Evolutionary conservation across 2,329 filamentous ascomycete genomes (phyloP).

Genomic region (Ceratocystis albifundus): DNA sequence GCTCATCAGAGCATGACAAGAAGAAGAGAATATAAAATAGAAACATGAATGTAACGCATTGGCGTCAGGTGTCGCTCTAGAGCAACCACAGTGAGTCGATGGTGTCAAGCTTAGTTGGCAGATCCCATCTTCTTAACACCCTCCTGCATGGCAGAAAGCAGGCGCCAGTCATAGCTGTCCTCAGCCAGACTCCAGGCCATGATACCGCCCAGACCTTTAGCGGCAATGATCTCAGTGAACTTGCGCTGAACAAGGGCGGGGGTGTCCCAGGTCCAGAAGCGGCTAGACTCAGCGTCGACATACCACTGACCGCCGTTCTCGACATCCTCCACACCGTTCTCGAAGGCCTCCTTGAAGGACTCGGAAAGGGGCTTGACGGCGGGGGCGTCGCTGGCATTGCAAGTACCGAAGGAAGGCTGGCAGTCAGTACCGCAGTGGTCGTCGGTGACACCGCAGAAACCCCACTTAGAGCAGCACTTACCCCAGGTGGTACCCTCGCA

Average conservation of each 20-base stretch:
- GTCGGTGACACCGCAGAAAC: conserved; percentile 20
- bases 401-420: background rate
- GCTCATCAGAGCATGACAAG: too few species aligned
- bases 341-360: conserved; percentile 47
- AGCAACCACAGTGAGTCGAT: background rate
- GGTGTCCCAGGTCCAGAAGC: conserved; percentile 69
- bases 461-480: conserved; percentile 41
- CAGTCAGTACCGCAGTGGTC: background rate
- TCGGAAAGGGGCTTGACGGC: background rate
- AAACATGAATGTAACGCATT: background rate
- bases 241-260: conserved; percentile 48
- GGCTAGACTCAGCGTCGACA: conserved; percentile 45
- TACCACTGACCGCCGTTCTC: conserved; percentile 54
- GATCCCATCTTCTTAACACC: background rate
- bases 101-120: background rate
- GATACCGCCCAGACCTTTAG: conserved; percentile 51
- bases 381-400: background rate
- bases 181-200: conserved; percentile 68
- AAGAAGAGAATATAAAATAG: background rate
- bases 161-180: conserved; percentile 33
- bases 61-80: background rate
- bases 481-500: conserved; percentile 46
- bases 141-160: background rate
- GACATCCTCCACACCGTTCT: conserved; percentile 45
- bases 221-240: conserved; percentile 46